These are phyloP conservation scores for Dendrocalamus latiflorus DNA, from an alignment of 202 grass and related monocot genomes.

Conservation along the genomic window DNA sequence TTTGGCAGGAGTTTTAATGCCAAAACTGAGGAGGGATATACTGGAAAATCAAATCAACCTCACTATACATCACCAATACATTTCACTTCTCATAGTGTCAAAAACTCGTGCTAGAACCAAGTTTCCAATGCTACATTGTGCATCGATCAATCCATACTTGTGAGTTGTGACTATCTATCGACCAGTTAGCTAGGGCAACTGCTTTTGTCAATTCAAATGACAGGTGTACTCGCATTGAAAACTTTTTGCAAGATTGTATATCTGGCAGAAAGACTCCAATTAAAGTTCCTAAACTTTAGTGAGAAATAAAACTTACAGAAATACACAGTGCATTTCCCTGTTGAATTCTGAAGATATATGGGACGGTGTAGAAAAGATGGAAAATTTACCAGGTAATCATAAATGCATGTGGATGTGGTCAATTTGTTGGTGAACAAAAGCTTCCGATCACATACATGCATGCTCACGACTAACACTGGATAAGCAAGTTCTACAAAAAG, in stretches of 20 bases:
- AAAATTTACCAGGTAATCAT: not conserved
- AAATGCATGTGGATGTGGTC: not conserved
- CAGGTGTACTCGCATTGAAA: not conserved
- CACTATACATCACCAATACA: not conserved
- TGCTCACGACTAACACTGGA: not conserved
- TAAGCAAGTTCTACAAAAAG: not conserved
- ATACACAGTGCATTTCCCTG: not conserved
- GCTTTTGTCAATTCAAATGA: too few relatives aligned
- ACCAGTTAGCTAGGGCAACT: not conserved
- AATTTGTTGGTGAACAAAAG: not conserved
- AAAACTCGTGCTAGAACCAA: too few relatives aligned
- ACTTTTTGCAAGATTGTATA: not conserved
- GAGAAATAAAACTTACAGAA: not conserved
- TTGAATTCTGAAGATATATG: not conserved
- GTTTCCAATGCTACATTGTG: not conserved
- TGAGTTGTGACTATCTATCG: not conserved
- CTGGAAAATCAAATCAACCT: not conserved
- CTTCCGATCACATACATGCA: not conserved
- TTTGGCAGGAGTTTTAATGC: not conserved
- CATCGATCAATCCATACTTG: not conserved
- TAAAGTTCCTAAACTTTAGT: not conserved
- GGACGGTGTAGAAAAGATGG: not conserved
- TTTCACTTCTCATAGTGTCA: too few relatives aligned
- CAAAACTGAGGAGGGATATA: not conserved
- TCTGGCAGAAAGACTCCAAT: not conserved